These are phyloP conservation scores for Monilinia laxa DNA, from an alignment of 2,329 filamentous ascomycete species.

Conservation along the genomic window DNA sequence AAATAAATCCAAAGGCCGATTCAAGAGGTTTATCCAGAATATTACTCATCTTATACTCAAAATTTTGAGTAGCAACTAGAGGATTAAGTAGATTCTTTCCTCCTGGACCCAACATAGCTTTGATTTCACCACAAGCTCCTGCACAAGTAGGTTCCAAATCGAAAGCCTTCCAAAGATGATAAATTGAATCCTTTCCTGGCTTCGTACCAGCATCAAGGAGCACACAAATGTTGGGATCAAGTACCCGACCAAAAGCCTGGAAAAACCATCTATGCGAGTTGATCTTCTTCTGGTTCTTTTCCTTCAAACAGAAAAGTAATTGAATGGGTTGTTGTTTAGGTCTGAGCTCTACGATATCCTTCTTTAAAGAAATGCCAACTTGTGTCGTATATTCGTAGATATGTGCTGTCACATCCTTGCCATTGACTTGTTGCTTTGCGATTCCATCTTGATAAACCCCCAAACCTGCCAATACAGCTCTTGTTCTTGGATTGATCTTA, in stretches of 20 bases:
- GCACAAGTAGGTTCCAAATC: constrained; percentile 97
- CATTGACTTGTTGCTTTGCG: constrained; percentile 97
- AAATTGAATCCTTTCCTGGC: constrained; percentile 82
- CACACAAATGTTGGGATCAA: constrained; percentile 96
- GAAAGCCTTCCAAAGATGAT: constrained; percentile 98
- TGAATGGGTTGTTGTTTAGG: constrained; percentile 98
- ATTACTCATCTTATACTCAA: constrained; percentile 99
- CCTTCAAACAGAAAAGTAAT: constrained; percentile 97
- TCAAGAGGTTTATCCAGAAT: constrained; percentile 97
- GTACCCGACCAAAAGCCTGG: constrained; percentile 89
- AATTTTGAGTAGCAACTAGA: constrained; percentile 94
- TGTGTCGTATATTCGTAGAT: constrained; percentile 99
- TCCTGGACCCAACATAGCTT: constrained; percentile 87
- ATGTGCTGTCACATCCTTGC: constrained; percentile 90
- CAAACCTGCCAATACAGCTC: constrained; percentile 94
- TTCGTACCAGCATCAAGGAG: constrained; percentile 94
- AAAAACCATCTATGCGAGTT: constrained; percentile 99
- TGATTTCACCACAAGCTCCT: constrained; percentile 95
- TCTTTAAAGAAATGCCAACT: constrained; percentile 95
- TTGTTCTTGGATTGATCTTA: constrained; percentile 87
- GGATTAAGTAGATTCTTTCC: constrained; percentile 87
- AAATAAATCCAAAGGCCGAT: constrained; percentile 97
- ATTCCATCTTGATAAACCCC: constrained; percentile 98
- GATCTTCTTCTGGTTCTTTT: constrained; percentile 95
- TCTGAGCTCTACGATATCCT: constrained; percentile 97